A percentile compares a stretch with the other conserved stretches of the same genome.
phyloP scores from a whole-genome alignment of 2,329 filamentous ascomycete genomes.

The Fusarium phyllophilum region DNA sequence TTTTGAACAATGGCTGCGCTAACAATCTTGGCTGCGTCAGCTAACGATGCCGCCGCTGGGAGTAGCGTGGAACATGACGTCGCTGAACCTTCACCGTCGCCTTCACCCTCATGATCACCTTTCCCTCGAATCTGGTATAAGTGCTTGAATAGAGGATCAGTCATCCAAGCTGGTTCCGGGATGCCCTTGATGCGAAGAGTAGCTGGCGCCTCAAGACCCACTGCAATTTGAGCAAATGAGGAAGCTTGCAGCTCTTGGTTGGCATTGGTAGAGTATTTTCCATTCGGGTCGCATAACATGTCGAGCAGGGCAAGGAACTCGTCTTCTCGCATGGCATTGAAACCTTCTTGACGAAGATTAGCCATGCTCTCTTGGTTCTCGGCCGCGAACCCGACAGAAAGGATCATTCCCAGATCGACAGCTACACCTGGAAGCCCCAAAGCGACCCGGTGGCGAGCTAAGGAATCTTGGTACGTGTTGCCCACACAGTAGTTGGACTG shows the following conservation, averaged over 20 bases:
- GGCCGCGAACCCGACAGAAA: constrained; percentile 61
- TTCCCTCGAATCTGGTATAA: not conserved
- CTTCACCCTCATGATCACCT: not conserved
- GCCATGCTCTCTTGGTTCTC: constrained; percentile 49
- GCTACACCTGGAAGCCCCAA: constrained; percentile 47
- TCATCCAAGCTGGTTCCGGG: not conserved
- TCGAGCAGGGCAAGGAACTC: constrained; percentile 3
- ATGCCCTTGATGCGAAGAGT: not conserved
- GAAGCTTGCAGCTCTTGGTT: not conserved
- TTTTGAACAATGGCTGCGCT: not conserved
- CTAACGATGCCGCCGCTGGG: not conserved
- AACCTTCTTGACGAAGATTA: not conserved
- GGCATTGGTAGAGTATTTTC: not conserved
- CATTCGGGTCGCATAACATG: not conserved
- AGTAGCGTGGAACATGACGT: not conserved
- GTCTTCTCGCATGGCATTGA: not conserved
- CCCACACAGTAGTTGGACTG: constrained; percentile 64
- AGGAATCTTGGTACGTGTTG: constrained; percentile 45
- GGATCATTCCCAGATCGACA: constrained; percentile 64
- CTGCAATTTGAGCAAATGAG: not conserved
- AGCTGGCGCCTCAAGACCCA: not conserved
- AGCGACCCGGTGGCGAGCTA: not conserved
- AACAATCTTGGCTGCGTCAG: not conserved
- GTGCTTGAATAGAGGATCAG: not conserved
- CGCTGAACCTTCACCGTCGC: not conserved